These are phyloP conservation scores for Lactuca saligna DNA, from an alignment of 129 eudicot species.

Conservation along the genomic window DNA sequence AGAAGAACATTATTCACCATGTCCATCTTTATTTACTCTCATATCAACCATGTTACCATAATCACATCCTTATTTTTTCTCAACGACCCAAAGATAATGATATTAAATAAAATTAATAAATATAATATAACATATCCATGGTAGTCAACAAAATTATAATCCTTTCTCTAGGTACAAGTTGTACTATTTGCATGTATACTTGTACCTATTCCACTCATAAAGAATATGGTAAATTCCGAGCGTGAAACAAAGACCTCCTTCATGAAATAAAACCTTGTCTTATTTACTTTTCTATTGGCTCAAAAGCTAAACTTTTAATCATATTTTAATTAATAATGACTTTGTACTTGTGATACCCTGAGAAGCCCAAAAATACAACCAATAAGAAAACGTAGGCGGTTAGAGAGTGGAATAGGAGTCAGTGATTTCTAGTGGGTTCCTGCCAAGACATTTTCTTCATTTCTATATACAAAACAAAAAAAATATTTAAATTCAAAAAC, in stretches of 20 bases:
- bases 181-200: constrained; percentile 25
- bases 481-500: not conserved
- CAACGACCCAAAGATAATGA: not conserved
- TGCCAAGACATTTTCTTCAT: constrained; percentile 43
- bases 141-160: constrained; percentile 1
- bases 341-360: constrained; percentile 32
- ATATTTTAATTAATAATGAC: constrained; percentile 7
- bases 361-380: constrained; percentile 46
- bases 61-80: too few relatives aligned
- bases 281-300: constrained; percentile 30
- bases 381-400: constrained; percentile 83
- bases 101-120: not conserved
- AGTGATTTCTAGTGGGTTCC: constrained; percentile 75
- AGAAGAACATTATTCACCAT: not conserved
- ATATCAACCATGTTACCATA: not conserved
- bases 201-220: constrained; percentile 29
- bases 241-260: constrained; percentile 26
- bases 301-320: constrained; percentile 20
- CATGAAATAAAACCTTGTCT: constrained; percentile 38
- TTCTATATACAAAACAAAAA: constrained; percentile 19
- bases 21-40: not conserved
- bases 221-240: constrained; percentile 25
- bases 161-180: constrained; percentile 1
- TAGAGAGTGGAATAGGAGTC: constrained; percentile 87
- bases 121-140: not conserved